A percentile compares a stretch with the other conserved stretches of the same genome.
These are phyloP conservation scores for Parvularia atlantis DNA, from an alignment of 78 protist species.

Conservation along the genomic window DNA sequence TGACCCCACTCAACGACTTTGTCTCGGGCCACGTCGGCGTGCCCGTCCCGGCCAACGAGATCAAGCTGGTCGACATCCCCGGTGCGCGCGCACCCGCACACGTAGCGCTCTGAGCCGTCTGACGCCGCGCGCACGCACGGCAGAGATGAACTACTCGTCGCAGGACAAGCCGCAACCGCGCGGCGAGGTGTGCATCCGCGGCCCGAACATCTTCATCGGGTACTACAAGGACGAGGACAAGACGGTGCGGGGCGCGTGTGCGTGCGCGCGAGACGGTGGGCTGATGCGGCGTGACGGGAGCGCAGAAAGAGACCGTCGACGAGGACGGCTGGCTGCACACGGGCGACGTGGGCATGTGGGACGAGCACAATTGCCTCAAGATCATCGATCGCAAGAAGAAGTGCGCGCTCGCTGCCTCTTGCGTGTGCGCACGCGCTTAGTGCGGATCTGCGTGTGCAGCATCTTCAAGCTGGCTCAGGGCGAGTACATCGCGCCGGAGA, in stretches of 20 bases:
- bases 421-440: no score
- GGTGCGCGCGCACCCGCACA: no score
- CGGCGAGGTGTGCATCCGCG: slow-evolving; percentile 88
- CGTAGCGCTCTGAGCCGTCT: no score
- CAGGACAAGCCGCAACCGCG: slow-evolving; percentile 44
- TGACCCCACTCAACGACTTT: not conserved
- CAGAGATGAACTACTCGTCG: slow-evolving; percentile 67
- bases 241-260: no score
- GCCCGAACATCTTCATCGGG: slow-evolving; percentile 69
- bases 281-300: no score
- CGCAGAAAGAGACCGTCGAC: slow-evolving; percentile 57
- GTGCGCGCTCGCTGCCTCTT: no score
- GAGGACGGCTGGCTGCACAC: slow-evolving; percentile 90
- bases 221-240: slow-evolving; percentile 75
- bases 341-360: slow-evolving; percentile 88
- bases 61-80: slow-evolving; percentile 72
- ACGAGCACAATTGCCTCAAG: slow-evolving; percentile 46
- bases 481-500: slow-evolving; percentile 73
- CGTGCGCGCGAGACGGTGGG: no score
- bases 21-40: slow-evolving; percentile 47
- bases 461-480: slow-evolving; percentile 75
- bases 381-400: slow-evolving; percentile 92
- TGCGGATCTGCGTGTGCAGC: no score
- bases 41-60: slow-evolving; percentile 39
- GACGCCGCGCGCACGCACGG: no score